phyloP scores from a whole-genome alignment of 176 grass and related monocot species.

The Paspalum notatum region DNA sequence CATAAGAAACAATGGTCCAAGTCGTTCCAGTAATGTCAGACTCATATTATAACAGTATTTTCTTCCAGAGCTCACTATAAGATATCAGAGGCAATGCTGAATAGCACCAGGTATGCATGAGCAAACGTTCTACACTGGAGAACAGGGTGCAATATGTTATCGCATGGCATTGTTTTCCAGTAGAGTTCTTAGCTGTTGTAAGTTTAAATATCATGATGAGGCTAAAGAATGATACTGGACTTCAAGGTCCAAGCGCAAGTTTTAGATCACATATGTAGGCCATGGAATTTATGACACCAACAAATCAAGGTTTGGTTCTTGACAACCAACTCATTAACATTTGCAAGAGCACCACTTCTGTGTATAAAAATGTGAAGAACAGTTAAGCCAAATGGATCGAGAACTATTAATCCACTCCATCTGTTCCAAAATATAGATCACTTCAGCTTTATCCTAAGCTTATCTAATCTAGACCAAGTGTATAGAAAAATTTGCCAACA shows the following conservation, averaged over 20 bases:
- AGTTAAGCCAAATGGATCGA: neutral
- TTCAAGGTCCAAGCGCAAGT: neutral
- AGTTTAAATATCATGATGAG: slow-evolving; percentile 1
- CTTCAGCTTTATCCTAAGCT: too few relatives aligned
- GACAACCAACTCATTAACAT: neutral
- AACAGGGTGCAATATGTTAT: neutral
- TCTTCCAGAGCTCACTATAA: neutral
- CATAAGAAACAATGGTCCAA: neutral
- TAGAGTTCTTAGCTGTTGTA: neutral
- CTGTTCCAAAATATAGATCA: too few relatives aligned
- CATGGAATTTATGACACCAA: neutral
- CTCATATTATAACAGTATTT: neutral
- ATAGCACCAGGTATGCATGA: slow-evolving; percentile 8
- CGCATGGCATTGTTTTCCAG: neutral
- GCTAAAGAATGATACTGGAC: slow-evolving; percentile 9
- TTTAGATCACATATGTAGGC: neutral
- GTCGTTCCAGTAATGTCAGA: neutral
- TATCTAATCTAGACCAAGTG: too few relatives aligned
- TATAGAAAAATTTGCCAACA: too few relatives aligned
- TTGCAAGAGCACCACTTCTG: neutral
- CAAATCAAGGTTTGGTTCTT: neutral
- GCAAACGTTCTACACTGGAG: neutral
- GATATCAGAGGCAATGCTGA: neutral
- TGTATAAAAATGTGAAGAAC: neutral
- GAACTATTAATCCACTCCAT: neutral